These are phyloP conservation scores for Apiotrichum veenhuisii DNA, from an alignment of 1,284 basidiomycete genomes.

Conservation along the genomic window DNA sequence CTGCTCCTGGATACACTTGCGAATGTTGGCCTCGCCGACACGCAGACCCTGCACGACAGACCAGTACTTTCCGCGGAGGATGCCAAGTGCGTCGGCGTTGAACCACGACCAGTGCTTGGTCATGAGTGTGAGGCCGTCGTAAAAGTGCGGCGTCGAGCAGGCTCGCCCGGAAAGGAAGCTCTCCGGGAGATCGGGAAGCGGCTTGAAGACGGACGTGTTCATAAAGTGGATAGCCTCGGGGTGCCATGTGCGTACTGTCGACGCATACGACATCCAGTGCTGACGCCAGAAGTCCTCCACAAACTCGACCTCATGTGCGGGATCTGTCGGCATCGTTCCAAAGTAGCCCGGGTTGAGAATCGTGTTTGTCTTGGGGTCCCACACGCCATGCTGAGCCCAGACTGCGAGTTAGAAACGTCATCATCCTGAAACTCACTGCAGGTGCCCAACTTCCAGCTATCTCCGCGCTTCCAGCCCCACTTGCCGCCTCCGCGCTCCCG, in stretches of 20 bases:
- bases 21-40: conserved; percentile 76
- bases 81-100: conserved; percentile 66
- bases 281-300: conserved; percentile 77
- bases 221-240: conserved; percentile 85
- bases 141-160: conserved; percentile 84
- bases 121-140: conserved; percentile 74
- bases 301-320: conserved; percentile 53
- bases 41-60: conserved; percentile 54
- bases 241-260: conserved; percentile 67
- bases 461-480: conserved; percentile 79
- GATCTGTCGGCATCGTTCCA: conserved; percentile 50
- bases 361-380: conserved; percentile 68
- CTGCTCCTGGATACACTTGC: conserved; percentile 77
- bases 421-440: conserved; percentile 54
- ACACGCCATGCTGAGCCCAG: conserved; percentile 92
- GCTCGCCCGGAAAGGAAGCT: conserved; percentile 65
- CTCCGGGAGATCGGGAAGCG: conserved; percentile 60
- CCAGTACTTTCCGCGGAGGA: conserved; percentile 80
- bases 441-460: conserved; percentile 73
- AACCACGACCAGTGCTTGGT: conserved; percentile 93
- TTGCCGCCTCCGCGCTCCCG: conserved; percentile 49
- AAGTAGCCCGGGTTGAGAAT: conserved; percentile 80
- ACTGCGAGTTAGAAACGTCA: conserved; percentile 42
- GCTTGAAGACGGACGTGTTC: conserved; percentile 86
- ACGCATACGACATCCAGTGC: conserved; percentile 66